Base-by-base conservation (phyloP, 805 yeast species). In the Candida pseudofarinosa region DNA sequence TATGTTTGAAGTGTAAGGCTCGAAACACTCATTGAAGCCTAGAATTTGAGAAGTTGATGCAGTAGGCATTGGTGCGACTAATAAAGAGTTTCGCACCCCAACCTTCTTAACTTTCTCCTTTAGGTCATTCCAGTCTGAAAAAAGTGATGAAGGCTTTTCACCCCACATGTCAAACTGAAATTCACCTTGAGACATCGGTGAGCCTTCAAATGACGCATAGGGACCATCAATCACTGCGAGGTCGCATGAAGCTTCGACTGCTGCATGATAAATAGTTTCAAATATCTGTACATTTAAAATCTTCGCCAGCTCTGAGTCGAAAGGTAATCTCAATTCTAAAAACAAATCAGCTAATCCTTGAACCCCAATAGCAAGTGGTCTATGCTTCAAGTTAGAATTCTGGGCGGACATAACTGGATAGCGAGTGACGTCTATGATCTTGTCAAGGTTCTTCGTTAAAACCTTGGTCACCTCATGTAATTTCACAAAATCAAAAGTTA, bases 291-390 rank as follows among this genome's bases (percentile, higher is more conserved):
- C 72, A 67, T 91, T 91, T 47, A 91, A 71, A 46, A 69, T 65
- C 60, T 77, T 79, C 13, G 98, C 97, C 55, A 79, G 85, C 26
- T 73, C 67, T 31, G 95, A 85, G 52, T 88, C 97, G 62, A 90
- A 91, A 35, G 97, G 93, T 45, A 88, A 56, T 55, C 95, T 79
- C 48, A 91, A 71, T 50, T 76, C 73, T 75, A 88, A 78, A 64
- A 88, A 91, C 1, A 83, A 74, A 63, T 91, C 98, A 20, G 98
- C 97, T 42, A 91, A 73, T 45, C 99, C 99, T 65, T 91, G 97
- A n/a, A 91, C 97, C 52, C 99, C 99, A 17, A 91, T 67, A n/a
- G 97, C 97, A 55, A 91, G 79, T 16, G 99, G 98, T 54, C 99
- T 76, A 63, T 91, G 85, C 57, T 80, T 81, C 73, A 79, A 67